Evolutionary conservation across 805 yeast genomes (phyloP).

Genomic region (Wickerhamiella dianesei): DNA sequence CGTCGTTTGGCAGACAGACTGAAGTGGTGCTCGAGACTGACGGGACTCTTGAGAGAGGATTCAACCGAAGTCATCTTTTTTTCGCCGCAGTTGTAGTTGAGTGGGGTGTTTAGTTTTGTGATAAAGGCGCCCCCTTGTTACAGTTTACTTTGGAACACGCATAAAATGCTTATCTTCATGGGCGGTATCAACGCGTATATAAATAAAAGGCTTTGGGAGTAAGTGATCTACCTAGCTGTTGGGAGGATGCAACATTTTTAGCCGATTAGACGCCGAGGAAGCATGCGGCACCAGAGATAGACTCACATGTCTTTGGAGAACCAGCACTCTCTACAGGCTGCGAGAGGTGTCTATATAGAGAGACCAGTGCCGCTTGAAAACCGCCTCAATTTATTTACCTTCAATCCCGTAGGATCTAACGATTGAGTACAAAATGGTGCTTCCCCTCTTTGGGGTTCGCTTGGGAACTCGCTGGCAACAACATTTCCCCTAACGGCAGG

Average conservation of each 20-base stretch:
- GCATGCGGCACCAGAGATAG: too few relatives aligned
- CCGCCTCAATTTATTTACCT: too few relatives aligned
- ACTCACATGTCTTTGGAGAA: neutral
- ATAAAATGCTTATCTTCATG: neutral
- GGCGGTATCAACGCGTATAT: neutral
- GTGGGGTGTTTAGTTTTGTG: too few relatives aligned
- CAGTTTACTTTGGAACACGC: neutral
- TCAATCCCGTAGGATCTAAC: neutral
- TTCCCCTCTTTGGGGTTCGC: too few relatives aligned
- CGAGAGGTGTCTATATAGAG: too few relatives aligned
- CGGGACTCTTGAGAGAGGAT: neutral
- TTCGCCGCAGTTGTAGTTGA: too few relatives aligned
- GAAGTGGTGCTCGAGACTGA: conserved; percentile 16
- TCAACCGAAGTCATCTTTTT: neutral
- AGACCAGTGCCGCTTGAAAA: too few relatives aligned
- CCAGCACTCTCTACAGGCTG: neutral
- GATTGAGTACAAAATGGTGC: too few relatives aligned
- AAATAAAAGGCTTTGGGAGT: neutral
- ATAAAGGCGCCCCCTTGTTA: too few relatives aligned
- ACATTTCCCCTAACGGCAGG: neutral
- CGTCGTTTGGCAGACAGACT: conserved; percentile 16
- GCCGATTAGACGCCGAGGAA: neutral
- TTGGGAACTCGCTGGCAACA: too few relatives aligned
- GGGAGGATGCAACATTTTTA: neutral
- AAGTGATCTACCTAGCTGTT: neutral